These are phyloP conservation scores for Triglochin maritima DNA, from an alignment of 106 monocot species.

Conservation along the genomic window DNA sequence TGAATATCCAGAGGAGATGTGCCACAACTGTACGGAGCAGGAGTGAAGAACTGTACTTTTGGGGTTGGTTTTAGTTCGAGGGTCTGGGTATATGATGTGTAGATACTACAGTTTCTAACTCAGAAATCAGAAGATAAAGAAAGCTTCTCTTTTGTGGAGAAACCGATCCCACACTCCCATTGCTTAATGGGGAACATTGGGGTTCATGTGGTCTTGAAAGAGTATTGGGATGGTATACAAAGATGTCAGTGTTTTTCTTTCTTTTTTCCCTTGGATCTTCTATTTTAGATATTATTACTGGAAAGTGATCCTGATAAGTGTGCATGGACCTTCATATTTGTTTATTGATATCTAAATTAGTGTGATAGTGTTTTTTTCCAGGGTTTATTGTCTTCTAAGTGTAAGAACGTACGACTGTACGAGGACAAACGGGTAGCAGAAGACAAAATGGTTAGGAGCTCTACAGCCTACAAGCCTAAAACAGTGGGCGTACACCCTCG, in stretches of 20 bases:
- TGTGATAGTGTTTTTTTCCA: too few relatives aligned
- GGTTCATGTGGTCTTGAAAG: neutral
- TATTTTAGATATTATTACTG: neutral
- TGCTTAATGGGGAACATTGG: neutral
- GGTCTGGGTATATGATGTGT: neutral
- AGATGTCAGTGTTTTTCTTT: neutral
- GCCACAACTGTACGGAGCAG: constrained; percentile 3
- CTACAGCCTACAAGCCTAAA: too few relatives aligned
- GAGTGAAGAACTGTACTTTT: neutral
- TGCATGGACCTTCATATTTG: too few relatives aligned
- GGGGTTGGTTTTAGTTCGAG: neutral
- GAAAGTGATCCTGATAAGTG: too few relatives aligned
- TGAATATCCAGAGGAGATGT: constrained; percentile 7
- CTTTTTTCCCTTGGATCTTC: neutral
- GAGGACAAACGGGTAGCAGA: too few relatives aligned
- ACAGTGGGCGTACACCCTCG: too few relatives aligned
- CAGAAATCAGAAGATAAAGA: neutral
- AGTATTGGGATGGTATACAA: neutral
- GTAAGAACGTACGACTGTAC: too few relatives aligned
- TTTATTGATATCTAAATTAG: too few relatives aligned
- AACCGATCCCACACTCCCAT: neutral
- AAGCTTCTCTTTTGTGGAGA: neutral
- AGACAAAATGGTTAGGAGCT: too few relatives aligned
- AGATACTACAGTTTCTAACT: constrained; percentile 8
- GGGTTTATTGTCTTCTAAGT: too few relatives aligned